These are phyloP conservation scores for Hordeum pubiflorum DNA, from an alignment of 202 grass and related monocot species.

Conservation along the genomic window DNA sequence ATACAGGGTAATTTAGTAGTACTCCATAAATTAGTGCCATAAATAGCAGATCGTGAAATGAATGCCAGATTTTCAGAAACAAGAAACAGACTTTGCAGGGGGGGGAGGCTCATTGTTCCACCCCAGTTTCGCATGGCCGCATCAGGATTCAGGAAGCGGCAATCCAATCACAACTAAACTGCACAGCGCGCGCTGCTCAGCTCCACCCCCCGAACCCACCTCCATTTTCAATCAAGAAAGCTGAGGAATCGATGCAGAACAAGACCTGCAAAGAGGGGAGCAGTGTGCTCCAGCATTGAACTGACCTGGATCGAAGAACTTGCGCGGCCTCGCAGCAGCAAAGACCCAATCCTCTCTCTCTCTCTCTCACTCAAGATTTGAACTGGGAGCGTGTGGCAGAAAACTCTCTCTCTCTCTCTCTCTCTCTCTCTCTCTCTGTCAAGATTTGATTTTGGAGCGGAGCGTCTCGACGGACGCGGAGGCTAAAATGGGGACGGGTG, in stretches of 20 bases:
- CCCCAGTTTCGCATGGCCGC: not conserved
- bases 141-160: not conserved
- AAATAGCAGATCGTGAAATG: not conserved
- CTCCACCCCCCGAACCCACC: not conserved
- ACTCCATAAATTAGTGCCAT: not conserved
- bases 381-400: not conserved
- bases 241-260: not conserved
- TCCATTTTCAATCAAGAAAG: not conserved
- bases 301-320: slow-evolving; percentile 34
- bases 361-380: not conserved
- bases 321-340: not conserved
- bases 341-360: not conserved
- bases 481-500: slow-evolving; percentile 22
- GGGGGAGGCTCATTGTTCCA: not conserved
- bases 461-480: slow-evolving; percentile 13
- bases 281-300: not conserved
- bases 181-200: not conserved
- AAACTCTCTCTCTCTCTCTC: not conserved
- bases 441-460: not conserved
- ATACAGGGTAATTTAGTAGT: not conserved
- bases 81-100: not conserved
- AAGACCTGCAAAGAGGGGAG: not conserved
- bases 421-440: not conserved
- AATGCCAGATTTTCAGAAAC: not conserved
- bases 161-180: not conserved